Evolutionary conservation across 202 grass and related monocot genomes (phyloP).

Genomic region (Carex sylvatica): DNA sequence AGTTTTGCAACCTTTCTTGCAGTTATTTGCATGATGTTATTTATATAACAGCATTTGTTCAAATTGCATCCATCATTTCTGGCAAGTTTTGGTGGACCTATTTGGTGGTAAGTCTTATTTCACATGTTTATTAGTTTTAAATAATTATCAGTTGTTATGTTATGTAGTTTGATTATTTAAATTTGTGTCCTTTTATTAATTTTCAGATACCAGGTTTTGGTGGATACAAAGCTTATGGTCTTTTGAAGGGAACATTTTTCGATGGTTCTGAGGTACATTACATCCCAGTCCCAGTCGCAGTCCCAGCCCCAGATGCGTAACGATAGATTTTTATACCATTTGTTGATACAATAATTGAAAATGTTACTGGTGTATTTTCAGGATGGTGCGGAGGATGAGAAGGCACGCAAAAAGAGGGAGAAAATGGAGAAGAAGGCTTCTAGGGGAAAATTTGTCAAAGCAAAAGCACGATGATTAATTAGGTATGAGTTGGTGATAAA

Average conservation of each 20-base stretch:
- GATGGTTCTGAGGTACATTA: constrained; percentile 63
- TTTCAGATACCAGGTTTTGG: constrained; percentile 86
- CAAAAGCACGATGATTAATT: constrained; percentile 58
- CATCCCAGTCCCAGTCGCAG: too few species aligned
- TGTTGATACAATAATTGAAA: background rate
- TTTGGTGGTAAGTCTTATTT: constrained; percentile 65
- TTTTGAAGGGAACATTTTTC: constrained; percentile 74
- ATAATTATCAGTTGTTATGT: background rate
- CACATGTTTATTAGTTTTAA: constrained; percentile 14
- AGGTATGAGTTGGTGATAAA: constrained; percentile 20
- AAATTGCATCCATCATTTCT: constrained; percentile 78
- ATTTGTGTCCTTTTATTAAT: constrained; percentile 12
- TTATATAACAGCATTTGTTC: constrained; percentile 89
- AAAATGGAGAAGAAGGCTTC: constrained; percentile 98
- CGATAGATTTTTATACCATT: constrained; percentile 13
- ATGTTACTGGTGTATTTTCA: constrained; percentile 30
- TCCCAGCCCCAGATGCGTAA: background rate
- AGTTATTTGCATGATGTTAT: constrained; percentile 94
- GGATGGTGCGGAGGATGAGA: constrained; percentile 86
- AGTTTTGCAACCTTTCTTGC: constrained; percentile 12
- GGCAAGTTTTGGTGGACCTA: constrained; percentile 99
- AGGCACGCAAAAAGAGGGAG: constrained; percentile 84
- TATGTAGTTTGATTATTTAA: background rate
- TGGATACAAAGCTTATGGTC: constrained; percentile 69
- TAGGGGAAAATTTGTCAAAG: constrained; percentile 80